Base-by-base conservation (phyloP, 2,329 filamentous ascomycete genomes). In the Apiospora hydei region DNA sequence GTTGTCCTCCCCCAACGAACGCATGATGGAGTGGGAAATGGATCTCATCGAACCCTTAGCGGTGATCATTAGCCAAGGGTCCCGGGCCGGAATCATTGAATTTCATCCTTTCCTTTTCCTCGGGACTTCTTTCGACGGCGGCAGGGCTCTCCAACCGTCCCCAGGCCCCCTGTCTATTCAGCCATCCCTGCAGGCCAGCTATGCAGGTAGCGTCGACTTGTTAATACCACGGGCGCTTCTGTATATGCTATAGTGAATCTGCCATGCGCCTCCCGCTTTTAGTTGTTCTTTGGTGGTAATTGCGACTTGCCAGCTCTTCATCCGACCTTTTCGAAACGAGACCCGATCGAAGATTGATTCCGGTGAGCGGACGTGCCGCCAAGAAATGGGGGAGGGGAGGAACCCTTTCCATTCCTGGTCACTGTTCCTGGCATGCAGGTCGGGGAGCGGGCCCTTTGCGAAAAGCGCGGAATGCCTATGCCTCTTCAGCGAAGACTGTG, bases 11-110 rank as follows among this genome's bases (percentile, higher is more conserved):
- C 53, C 41, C 53, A 61, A 61, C 53, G 53, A 61, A 61, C 30
- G 57, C 57, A 64, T 24, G 57, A 64, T 64, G 57, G 57, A 64
- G 57, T 64, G 34, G 34, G 57, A 64, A n/a, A 64, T 64, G 57
- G 57, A 64, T 64, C 57, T 64, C n/a, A 24, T 64, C 57, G 57
- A 41, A 64, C 57, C 57, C 57, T 64, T 64, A 38, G 34, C 18
- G 57, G 34, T 41, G 34, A 64, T 61, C 53, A 41, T 38, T 64
- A 30, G 57, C 57, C 57, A 13, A 64, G 53, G 53, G 30, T 64
- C 34, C 34, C n/a, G 10, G 8, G 14, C 8, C 57, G 34, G 18
- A 34, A 30, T 3, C 26, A 30, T 30, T 30, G 26, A 30, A 24
- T 18, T 7, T 34, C 11, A 13, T 21, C 34, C 1, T n/a, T 64